Evolutionary conservation across 169 alveolate genomes (phyloP), one percentile per base, ranked within the genome.

Genomic region (Plasmodium vivax): DNA sequence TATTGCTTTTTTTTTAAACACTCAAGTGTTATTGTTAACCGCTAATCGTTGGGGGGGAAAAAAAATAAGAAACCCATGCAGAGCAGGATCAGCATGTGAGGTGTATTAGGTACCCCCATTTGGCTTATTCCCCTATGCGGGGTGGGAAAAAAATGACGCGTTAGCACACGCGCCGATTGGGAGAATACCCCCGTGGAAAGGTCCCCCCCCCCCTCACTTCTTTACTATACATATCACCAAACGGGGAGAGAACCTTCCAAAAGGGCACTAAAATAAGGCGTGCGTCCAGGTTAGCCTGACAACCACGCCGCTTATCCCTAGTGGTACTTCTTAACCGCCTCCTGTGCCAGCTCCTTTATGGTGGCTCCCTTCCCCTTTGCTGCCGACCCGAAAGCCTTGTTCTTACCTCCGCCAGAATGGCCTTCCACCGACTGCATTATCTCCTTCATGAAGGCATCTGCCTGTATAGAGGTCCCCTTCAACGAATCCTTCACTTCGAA

Each of bases 381-480:
- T 5, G 85, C 58, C 56, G 95, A 92, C 7, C 95, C 95, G 56
- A 92, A 92, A 9, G 95, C 92, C 75, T 92, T 92, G 47, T 72
- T 92, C 72, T 92, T 92, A 14, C 92, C 73, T 19, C 95, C 95
- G 16, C 95, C 95, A 12, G 95, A 92, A 82, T 92, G 92, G 1
- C 95, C 95, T 3, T 32, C 92, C 5, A 92, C 92, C 2, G 92
- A 72, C 74, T 82, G 62, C 95, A 92, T 92, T 82, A 92, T 58
- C 75, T 92, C 82, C 19, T 82, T 92, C 95, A 92, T 92, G 83
- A 92, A 92, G 7, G 56, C 12, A 71, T 92, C 92, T 73, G 95
- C 95, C 77, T 92, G 95, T 16, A 92, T 83, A 82, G 72, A 73
- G 74, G 73, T 92, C 54, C 56, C 62, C 83, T 58, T 92, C 68